Conservation (phyloP, 805 yeast genomes). For the Blastobotrys americana region DNA sequence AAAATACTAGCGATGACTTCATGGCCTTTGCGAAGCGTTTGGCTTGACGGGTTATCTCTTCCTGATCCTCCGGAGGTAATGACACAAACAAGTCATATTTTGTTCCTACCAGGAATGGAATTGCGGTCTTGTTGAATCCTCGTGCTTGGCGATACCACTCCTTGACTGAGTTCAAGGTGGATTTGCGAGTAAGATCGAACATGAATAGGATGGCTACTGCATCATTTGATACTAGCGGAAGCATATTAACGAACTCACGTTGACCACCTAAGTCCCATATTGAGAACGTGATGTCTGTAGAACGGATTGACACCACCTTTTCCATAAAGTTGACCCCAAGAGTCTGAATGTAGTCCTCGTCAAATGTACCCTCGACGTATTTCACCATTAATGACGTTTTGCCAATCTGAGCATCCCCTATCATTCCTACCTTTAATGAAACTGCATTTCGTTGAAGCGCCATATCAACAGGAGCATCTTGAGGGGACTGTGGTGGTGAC, state of each 20-base stretch:
- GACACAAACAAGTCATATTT: conserved; percentile 84
- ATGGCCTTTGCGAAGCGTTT: conserved; percentile 80
- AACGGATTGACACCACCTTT: conserved; percentile 71
- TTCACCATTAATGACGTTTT: conserved; percentile 95
- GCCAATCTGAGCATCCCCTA: conserved; percentile 95
- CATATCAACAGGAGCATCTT: conserved; percentile 22
- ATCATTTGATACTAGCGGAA: conserved; percentile 84
- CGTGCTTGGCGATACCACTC: conserved; percentile 94
- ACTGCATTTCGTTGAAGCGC: conserved; percentile 26
- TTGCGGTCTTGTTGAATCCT: conserved; percentile 82
- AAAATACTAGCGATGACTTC: conserved; percentile 77
- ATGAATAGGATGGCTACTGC: conserved; percentile 86
- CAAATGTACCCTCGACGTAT: conserved; percentile 91
- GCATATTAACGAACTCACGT: conserved; percentile 89
- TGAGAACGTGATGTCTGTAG: conserved; percentile 82
- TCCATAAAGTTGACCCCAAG: conserved; percentile 95
- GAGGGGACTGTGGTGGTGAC: conserved; percentile 6
- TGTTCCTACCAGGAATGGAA: conserved; percentile 88
- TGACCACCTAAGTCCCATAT: conserved; percentile 98
- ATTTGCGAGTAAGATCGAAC: conserved; percentile 82
- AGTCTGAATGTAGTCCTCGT: conserved; percentile 88
- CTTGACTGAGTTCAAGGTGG: conserved; percentile 78
- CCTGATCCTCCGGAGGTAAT: conserved; percentile 70
- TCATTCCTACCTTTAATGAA: conserved; percentile 72
- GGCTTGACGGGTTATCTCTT: conserved; percentile 75